Percentiles rank a stretch among this genome's conserved stretches.
phyloP scores from a whole-genome alignment of 1,139 yeast genomes.

The Kurtzmaniella quercitrusa region DNA sequence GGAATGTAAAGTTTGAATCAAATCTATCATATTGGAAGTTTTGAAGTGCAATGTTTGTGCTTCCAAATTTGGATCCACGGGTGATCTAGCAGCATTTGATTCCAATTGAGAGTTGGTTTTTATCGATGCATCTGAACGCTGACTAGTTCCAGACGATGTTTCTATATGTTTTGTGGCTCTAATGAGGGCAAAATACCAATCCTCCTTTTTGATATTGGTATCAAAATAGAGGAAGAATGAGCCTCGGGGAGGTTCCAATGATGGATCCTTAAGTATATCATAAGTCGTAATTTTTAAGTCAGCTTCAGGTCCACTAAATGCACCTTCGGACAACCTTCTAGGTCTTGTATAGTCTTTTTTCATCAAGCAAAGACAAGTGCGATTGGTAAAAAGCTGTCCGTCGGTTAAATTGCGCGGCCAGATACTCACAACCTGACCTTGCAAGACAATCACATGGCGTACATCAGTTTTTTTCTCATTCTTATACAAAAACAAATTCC shows the following conservation, averaged over 20 bases:
- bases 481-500: conserved; percentile 77
- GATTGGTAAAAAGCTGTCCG: conserved; percentile 73
- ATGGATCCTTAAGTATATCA: conserved; percentile 18
- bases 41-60: conserved; percentile 74
- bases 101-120: conserved; percentile 11
- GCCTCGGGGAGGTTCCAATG: conserved; percentile 42
- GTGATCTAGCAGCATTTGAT: conserved; percentile 1
- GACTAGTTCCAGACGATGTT: conserved; percentile 5
- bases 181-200: conserved; percentile 84
- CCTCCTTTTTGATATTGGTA: conserved; percentile 78
- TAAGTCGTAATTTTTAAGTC: conserved; percentile 12
- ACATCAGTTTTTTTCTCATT: conserved; percentile 65
- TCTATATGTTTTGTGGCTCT: conserved; percentile 55
- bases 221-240: conserved; percentile 76
- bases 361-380: conserved; percentile 72
- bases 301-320: conserved; percentile 16
- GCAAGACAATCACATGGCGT: conserved; percentile 74
- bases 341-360: conserved; percentile 33
- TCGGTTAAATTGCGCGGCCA: conserved; percentile 82
- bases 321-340: conserved; percentile 25
- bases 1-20: conserved; percentile 74
- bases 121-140: conserved; percentile 1
- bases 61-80: conserved; percentile 34
- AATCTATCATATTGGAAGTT: conserved; percentile 65
- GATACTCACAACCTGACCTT: conserved; percentile 65